Base-by-base conservation (phyloP, 1,139 yeast species). In the Kluyveromyces sp. region DNA sequence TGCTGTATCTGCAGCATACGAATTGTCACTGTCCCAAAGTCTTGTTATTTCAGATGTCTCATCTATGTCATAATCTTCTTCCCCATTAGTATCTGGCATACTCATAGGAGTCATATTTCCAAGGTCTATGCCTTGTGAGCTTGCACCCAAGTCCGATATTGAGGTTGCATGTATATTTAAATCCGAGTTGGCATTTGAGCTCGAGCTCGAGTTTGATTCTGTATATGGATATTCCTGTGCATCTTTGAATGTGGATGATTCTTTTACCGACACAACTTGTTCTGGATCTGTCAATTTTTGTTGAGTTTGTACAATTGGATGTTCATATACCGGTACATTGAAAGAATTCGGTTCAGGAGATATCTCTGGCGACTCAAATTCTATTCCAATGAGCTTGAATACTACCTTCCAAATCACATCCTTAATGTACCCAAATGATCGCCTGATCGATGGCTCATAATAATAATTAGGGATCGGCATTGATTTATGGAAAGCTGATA, bases 381-480 rank as follows among this genome's bases (percentile, higher is more conserved):
- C 21, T 15, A 15, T 15, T 15, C 21, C 21, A 15, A 15, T 15
- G 21, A 15, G 21, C 21, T 15, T 15, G 21, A 15, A 15, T 15
- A 15, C 21, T 15, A 15, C 21, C 21, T 15, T 15, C 21, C 21
- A 33, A 10, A 33, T 5, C 15, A 33, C 5, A 4, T 10, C 15
- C 34, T 33, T 33, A 10, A 33, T 10, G 4, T 6, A 25, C 25
- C 25, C 8, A 6, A 35, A 5, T 25, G 32, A 27, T 6, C 27
- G 15, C n/a, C 28, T 10, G 30, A 41, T 7, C 4, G 43, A 34
- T 2, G 31, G 33, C 6, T 41, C 43, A 38, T 39, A 41, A 35
- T 51, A 53, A 3, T 51, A 45, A 38, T 50, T 52, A 4, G 64
- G 64, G 30, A 59, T 53, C 21, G 48, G 45, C 8, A 54, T 34